These are phyloP conservation scores for Aaosphaeria pasadenensis DNA, from an alignment of 2,329 filamentous ascomycete species.

Conservation along the genomic window DNA sequence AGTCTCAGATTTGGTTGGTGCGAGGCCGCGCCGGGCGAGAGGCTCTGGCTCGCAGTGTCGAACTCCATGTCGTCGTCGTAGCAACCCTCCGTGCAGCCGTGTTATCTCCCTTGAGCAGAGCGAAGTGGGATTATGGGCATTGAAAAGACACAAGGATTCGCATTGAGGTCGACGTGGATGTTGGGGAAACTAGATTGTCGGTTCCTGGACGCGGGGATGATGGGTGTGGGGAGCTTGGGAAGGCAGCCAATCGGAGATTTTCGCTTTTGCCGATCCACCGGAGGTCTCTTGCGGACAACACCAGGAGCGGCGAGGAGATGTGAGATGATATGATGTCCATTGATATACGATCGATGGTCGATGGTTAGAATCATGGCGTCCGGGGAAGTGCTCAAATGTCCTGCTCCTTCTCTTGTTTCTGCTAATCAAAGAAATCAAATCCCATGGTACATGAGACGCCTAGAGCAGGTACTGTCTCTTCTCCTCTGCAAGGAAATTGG, in stretches of 20 bases:
- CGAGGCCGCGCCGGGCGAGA: conserved; percentile 34
- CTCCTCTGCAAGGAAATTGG: not conserved
- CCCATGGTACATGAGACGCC: not conserved
- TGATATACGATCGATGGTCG: too few species aligned
- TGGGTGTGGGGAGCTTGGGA: conserved; percentile 8
- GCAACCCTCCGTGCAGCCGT: conserved; percentile 2
- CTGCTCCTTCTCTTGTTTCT: too few species aligned
- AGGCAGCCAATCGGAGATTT: conserved; percentile 25
- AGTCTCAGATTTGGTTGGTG: conserved; percentile 55
- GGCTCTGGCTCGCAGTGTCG: conserved; percentile 33
- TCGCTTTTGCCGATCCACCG: not conserved
- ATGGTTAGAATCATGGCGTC: too few species aligned
- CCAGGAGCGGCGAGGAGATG: too few species aligned
- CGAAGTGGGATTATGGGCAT: not conserved
- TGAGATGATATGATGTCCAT: too few species aligned
- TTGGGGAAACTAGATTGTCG: not conserved
- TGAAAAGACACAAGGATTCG: conserved; percentile 2
- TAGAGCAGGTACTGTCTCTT: not conserved
- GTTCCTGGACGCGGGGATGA: conserved; percentile 18
- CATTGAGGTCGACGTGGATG: not conserved
- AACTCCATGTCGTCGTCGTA: conserved; percentile 29
- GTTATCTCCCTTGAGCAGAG: conserved; percentile 4
- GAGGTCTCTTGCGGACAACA: too few species aligned
- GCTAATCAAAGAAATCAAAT: too few species aligned
- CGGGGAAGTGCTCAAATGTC: too few species aligned